Evolutionary conservation across 208 protist species (phyloP), one percentile per base, ranked within the genome.

Genomic region (Acanthamoeba triangularis): DNA sequence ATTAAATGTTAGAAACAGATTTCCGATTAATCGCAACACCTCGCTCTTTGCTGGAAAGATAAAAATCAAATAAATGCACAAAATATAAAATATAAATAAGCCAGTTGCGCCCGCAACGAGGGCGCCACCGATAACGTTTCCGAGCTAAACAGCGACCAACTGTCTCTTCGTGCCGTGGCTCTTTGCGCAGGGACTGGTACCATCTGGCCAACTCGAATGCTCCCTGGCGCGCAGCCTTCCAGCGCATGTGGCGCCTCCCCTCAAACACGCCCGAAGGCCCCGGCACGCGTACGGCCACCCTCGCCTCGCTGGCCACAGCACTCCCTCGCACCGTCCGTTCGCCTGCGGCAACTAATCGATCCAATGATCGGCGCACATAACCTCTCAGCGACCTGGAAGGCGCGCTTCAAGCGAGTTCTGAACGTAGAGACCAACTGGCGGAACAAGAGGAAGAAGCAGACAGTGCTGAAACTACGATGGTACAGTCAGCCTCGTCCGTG

Each of bases 181-280:
- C 7, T 1, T 61, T 61, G 56, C 61, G 18, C 33, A 80, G 69
- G 69, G 69, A 80, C 35, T 80, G 69, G 69, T 80, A 80, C 3
- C 69, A 80, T 5, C n/a, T 80, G 30, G 69, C 69, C 69, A 80
- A 80, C 69, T 80, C 69, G 35, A 80, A 80, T n/a, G 69, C 69
- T 10, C 69, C 69, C 6, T 80, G 69, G 69, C 69, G 69, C 37
- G 69, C 7, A 0, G 69, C 69, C 35, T 80, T 80, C 20, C 69
- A 47, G 37, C 69, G 69, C 69, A 80, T 18, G 69, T 80, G 69
- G 69, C 69, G 69, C 33, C 69, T 80, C 30, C 69, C 69, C 30
- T 28, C 30, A 20, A 80, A 35, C 37, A 23, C 52, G 18, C 18
- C 35, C 16, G 69, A 80, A 14, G 33, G 69, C 20, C 69, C 25